Base-by-base conservation (phyloP, 176 grass and related monocot species). In the Cocos nucifera region DNA sequence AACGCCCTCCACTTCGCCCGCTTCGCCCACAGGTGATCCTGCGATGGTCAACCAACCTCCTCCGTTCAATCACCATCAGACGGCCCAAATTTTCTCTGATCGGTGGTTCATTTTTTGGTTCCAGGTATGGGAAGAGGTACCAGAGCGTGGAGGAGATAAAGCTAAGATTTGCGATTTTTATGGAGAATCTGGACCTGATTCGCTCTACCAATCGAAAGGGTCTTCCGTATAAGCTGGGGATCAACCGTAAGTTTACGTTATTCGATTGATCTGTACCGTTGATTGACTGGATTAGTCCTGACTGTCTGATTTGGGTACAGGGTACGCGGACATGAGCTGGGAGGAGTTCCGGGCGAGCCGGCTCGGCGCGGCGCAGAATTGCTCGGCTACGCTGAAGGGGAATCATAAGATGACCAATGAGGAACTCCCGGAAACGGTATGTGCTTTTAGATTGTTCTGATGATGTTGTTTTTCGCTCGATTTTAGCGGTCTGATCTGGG, bases 281-380 rank as follows among this genome's bases (percentile, higher is more conserved):
- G 20, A 19, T 15, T 35, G 51, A 15, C 21, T 35, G 26, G n/a
- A 9, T 19, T 21, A 26, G 5, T 22, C 17, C 10, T 58, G 56
- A 22, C 4, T 4, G 19, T 16, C 17, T 35, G n/a, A 12, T 21
- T 50, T 10, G 35, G 8, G 2, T 56, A 56, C 73, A 98, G 87
- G 68, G 15, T 98, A 83, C 61, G 67, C 93, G 49, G 93, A 98
- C 73, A 78, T 98, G 93, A 98, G 66, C 82, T 98, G 93, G 93
- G 84, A 98, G 64, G 93, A 98, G 61, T 98, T 98, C 84, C 74
- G 24, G 19, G 64, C 79, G 57, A 86, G 66, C 64, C 57, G 67
- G 51, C 88, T 98, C 22, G 93, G 93, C 10, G 93, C 88, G 2
- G 73, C 84, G 29, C 93, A 98, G 79, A 88, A 88, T 53, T 98